These are phyloP conservation scores for Lactuca saligna DNA, from an alignment of 129 eudicot genomes.

Conservation along the genomic window DNA sequence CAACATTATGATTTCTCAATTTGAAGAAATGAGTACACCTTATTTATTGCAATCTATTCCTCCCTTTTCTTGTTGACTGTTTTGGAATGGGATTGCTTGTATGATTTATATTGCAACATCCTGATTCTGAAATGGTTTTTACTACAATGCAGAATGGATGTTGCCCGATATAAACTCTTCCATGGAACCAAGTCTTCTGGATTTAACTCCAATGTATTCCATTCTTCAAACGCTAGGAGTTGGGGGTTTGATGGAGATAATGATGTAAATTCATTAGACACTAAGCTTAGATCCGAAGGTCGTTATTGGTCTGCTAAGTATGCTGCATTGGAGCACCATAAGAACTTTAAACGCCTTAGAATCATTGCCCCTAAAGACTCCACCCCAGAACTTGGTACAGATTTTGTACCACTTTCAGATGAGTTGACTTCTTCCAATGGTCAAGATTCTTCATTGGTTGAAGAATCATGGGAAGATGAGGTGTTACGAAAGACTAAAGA, in stretches of 20 bases:
- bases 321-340: slow-evolving; percentile 74
- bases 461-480: slow-evolving; percentile 98
- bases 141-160: slow-evolving; percentile 72
- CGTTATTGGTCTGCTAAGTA: slow-evolving; percentile 95
- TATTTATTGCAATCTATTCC: neutral
- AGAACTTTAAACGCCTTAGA: slow-evolving; percentile 67
- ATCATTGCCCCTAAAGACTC: slow-evolving; percentile 47
- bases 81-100: too few relatives aligned
- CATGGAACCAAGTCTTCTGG: slow-evolving; percentile 36
- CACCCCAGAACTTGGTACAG: slow-evolving; percentile 19
- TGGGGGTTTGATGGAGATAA: slow-evolving; percentile 53
- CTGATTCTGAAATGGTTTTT: slow-evolving; percentile 6
- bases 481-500: slow-evolving; percentile 78
- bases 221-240: slow-evolving; percentile 19
- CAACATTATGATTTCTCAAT: neutral
- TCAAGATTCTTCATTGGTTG: slow-evolving; percentile 40
- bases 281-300: slow-evolving; percentile 63
- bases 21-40: neutral
- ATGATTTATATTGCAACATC: neutral
- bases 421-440: slow-evolving; percentile 32
- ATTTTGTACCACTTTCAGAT: slow-evolving; percentile 62
- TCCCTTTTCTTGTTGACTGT: neutral
- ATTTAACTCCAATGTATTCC: slow-evolving; percentile 15
- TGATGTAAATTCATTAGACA: slow-evolving; percentile 71
- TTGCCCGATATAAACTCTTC: slow-evolving; percentile 73